Evolutionary conservation across 257 asterid species (phyloP).

Genomic region (Nemophila menziesii): DNA sequence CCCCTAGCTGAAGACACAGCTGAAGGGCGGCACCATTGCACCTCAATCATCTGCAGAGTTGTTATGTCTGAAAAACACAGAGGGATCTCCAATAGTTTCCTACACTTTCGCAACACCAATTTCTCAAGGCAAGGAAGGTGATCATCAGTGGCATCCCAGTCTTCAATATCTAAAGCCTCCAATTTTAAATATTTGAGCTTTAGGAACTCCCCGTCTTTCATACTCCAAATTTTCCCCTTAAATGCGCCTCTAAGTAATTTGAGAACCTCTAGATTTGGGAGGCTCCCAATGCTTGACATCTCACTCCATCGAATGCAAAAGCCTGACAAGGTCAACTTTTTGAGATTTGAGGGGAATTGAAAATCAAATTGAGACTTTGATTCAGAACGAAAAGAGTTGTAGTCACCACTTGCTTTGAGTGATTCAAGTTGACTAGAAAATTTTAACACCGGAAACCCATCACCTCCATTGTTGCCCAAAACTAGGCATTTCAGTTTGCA

Average conservation of each 20-base stretch:
- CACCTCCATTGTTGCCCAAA: too few relatives aligned
- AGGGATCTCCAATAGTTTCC: slow-evolving; percentile 4
- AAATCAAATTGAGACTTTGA: neutral
- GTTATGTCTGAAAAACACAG: neutral
- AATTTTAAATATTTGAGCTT: slow-evolving; percentile 2
- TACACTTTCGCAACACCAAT: neutral
- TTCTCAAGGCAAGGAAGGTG: slow-evolving; percentile 2
- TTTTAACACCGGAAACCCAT: too few relatives aligned
- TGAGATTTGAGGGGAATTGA: slow-evolving; percentile 1
- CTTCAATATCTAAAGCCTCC: neutral
- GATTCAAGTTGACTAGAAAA: neutral
- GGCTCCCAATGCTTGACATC: neutral
- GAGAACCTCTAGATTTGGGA: slow-evolving; percentile 10
- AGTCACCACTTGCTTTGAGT: neutral
- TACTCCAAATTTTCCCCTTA: neutral
- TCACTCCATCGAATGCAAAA: neutral
- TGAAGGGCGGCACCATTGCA: neutral
- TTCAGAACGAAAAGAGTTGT: neutral
- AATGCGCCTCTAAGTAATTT: neutral
- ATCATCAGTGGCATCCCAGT: neutral
- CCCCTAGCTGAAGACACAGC: too few relatives aligned
- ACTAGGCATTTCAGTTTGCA: too few relatives aligned
- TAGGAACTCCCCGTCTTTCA: slow-evolving; percentile 1
- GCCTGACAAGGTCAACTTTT: neutral
- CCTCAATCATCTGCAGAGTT: neutral